A percentile compares a stretch with the other conserved stretches of the same genome.
phyloP scores from a whole-genome alignment of 352 stramenopile genomes.

The Globisporangium carolinianum region DNA sequence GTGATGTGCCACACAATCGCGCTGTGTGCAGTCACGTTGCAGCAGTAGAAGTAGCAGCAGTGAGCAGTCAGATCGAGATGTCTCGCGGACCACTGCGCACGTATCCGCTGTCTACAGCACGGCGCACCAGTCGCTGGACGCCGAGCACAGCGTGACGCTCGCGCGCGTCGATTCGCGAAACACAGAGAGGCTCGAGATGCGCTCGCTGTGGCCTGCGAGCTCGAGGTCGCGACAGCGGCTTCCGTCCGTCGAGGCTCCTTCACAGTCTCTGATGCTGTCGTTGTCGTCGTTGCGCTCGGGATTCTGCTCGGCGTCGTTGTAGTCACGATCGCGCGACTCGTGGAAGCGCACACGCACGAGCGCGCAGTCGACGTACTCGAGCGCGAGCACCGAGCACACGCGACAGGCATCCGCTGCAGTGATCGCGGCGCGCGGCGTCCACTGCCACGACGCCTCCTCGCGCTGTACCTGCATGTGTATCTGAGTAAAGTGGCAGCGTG shows the following conservation, averaged over 20 bases:
- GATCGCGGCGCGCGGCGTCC: conserved; percentile 27
- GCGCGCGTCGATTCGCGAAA: conserved; percentile 11
- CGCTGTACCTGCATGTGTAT: conserved; percentile 27
- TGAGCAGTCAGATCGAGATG: neutral
- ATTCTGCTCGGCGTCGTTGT: conserved; percentile 6
- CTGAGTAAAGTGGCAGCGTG: neutral
- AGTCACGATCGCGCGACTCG: neutral
- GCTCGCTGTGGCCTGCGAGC: conserved; percentile 40
- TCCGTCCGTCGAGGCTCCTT: too few species aligned
- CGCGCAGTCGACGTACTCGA: conserved; percentile 40
- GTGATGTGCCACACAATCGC: conserved; percentile 59
- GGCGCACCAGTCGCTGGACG: conserved; percentile 55
- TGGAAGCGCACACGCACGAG: conserved; percentile 32
- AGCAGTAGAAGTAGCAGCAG: neutral
- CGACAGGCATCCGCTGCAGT: conserved; percentile 27
- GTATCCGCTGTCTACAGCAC: too few species aligned
- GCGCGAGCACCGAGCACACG: conserved; percentile 32
- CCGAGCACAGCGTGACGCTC: conserved; percentile 37
- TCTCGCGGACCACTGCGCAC: too few species aligned
- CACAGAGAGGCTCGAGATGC: conserved; percentile 29
- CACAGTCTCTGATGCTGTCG: neutral
- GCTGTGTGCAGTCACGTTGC: conserved; percentile 14
- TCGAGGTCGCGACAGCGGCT: conserved; percentile 23
- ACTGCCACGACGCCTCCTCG: conserved; percentile 32
- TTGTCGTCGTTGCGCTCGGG: conserved; percentile 15